A percentile compares a stretch with the other conserved stretches of the same genome.
These are phyloP conservation scores for Marasmius oreades DNA, from an alignment of 1,284 basidiomycete genomes.

Conservation along the genomic window DNA sequence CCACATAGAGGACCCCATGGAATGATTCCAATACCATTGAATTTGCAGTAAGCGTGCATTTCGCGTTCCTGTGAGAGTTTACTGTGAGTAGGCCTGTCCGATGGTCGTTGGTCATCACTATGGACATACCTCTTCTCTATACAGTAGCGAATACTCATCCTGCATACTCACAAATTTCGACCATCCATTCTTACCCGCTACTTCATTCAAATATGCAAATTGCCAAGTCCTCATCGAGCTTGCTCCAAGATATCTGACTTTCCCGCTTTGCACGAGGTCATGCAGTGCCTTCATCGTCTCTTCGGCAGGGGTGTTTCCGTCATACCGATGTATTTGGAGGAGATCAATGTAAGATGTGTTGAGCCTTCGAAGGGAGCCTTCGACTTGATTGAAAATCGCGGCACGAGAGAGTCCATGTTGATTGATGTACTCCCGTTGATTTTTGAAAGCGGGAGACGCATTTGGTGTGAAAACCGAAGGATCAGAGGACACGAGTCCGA, in stretches of 20 bases:
- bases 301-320: conserved; percentile 28
- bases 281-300: conserved; percentile 46
- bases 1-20: conserved; percentile 36
- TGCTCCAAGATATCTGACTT: conserved; percentile 41
- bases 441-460: conserved; percentile 14
- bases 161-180: conserved; percentile 36
- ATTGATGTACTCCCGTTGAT: conserved; percentile 36
- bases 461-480: conserved; percentile 14
- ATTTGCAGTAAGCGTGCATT: conserved; percentile 44
- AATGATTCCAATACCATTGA: conserved; percentile 43
- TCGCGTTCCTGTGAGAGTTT: conserved; percentile 37
- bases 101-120: not conserved
- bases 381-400: conserved; percentile 42
- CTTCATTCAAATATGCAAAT: conserved; percentile 36
- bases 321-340: conserved; percentile 41
- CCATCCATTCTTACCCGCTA: conserved; percentile 27
- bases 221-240: conserved; percentile 41
- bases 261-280: conserved; percentile 38
- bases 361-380: conserved; percentile 39
- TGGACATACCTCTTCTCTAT: conserved; percentile 33
- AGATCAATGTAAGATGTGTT: conserved; percentile 44
- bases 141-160: conserved; percentile 32
- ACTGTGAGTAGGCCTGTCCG: not conserved
- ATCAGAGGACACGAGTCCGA: conserved; percentile 17
- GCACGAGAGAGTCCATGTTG: conserved; percentile 40